These are phyloP conservation scores for Chalara sp. DNA, from an alignment of 2,329 filamentous ascomycete species.

Conservation along the genomic window DNA sequence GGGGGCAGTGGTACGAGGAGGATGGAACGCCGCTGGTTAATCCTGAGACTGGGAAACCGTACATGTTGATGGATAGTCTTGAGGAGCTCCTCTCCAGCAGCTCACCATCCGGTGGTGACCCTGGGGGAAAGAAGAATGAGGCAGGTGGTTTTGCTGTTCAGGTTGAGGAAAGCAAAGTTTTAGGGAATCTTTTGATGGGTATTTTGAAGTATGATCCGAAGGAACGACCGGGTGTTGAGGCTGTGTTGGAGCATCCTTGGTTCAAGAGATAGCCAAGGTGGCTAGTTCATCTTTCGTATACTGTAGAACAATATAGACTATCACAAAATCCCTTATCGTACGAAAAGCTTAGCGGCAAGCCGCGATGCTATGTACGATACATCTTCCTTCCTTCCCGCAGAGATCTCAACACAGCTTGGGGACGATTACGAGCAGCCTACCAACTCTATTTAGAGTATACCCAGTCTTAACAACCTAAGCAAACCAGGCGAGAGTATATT, in stretches of 20 bases:
- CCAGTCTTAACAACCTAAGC: too few species aligned
- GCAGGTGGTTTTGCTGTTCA: background rate
- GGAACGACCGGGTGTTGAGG: slow-evolving; percentile 4
- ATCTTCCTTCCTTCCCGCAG: too few species aligned
- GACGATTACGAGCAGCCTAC: too few species aligned
- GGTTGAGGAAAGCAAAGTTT: background rate
- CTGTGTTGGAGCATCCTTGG: slow-evolving; percentile 5
- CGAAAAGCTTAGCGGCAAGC: too few species aligned
- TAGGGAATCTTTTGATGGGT: background rate
- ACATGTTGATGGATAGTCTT: background rate
- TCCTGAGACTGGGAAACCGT: slow-evolving; percentile 1
- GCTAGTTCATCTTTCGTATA: too few species aligned
- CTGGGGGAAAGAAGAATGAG: background rate
- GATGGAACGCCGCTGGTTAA: slow-evolving; percentile 1
- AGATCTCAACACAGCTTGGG: too few species aligned
- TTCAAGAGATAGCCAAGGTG: background rate
- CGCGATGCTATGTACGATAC: too few species aligned
- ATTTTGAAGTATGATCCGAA: slow-evolving; percentile 9
- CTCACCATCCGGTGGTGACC: background rate
- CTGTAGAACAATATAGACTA: too few species aligned
- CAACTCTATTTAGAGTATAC: too few species aligned
- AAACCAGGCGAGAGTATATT: too few species aligned
- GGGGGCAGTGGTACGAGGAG: slow-evolving; percentile 6
- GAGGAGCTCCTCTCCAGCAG: background rate
- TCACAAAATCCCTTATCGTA: too few species aligned